Base-by-base conservation (phyloP, 2,329 filamentous ascomycete species). In the Geosmithia flava region DNA sequence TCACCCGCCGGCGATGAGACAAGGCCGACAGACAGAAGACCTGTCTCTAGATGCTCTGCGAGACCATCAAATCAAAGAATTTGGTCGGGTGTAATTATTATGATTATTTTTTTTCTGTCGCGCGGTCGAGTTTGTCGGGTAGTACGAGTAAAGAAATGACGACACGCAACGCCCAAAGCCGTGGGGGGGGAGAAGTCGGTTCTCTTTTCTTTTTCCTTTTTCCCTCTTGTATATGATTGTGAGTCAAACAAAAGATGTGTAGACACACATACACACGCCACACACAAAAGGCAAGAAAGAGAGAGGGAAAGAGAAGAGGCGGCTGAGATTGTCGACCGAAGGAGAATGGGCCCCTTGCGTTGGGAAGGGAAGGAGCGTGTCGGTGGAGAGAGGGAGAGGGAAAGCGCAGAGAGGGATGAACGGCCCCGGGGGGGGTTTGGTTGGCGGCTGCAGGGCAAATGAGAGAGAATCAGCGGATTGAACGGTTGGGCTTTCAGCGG, bases 41-140 rank as follows among this genome's bases (percentile, higher is more conserved):
- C 56, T 49, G 53, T 54, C 56, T 56, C 56, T 56, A 55, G 49
- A 23, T 48, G 44, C 45, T 37, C 37, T 49, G 49, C 44, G 53
- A 51, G 49, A 54, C 52, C 54, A 56, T 55, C 47, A 54, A 54
- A 55, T 54, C 44, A 53, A 54, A 47, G 33, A 27, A 5, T 5
- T 11, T 16, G 33, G 33, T 16, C 15, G 3, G 33, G 33, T 37
- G 3, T 37, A 37, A 16, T n/a, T 37, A 37, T 37, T 37, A 37
- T 27, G 10, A 13, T 37, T 13, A 13, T 39, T 48, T 49, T n/a
- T n/a, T n/a, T n/a, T n/a, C n/a, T n/a, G n/a, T n/a, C 39, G 48
- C 40, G 42, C 30, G 45, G 20, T 52, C 44, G 46, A 44, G 20
- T 30, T 17, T n/a, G n/a, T n/a, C n/a, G 16, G 16, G 5, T 27